These are phyloP conservation scores for Aspergillus cavernicola DNA, from an alignment of 495 filamentous ascomycete species.

Conservation along the genomic window DNA sequence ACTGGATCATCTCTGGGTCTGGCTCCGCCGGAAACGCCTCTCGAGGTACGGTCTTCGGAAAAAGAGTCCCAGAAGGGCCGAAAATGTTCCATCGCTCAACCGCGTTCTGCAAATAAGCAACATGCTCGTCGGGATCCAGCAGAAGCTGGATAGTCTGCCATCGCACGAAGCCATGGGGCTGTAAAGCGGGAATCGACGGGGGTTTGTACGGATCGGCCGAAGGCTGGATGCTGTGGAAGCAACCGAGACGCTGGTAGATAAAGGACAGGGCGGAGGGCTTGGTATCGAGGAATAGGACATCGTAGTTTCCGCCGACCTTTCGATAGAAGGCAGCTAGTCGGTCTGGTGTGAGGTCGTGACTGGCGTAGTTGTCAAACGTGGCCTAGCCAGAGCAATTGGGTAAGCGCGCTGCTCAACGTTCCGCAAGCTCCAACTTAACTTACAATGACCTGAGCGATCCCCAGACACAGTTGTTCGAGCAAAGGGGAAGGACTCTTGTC, in stretches of 20 bases:
- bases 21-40: constrained; percentile 70
- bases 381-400: constrained; percentile 24
- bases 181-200: constrained; percentile 78
- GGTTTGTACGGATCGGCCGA: constrained; percentile 65
- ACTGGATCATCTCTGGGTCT: constrained; percentile 73
- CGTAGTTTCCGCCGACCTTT: constrained; percentile 83
- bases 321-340: constrained; percentile 90
- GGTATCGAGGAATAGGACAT: constrained; percentile 79
- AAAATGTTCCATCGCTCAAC: constrained; percentile 70
- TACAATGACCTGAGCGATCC: constrained; percentile 80
- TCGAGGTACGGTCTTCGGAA: constrained; percentile 73
- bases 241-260: constrained; percentile 89
- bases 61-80: constrained; percentile 68
- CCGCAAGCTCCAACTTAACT: no score
- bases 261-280: constrained; percentile 71
- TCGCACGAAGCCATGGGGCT: constrained; percentile 76
- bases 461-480: constrained; percentile 73
- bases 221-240: constrained; percentile 74
- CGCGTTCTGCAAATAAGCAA: constrained; percentile 76
- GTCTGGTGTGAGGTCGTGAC: constrained; percentile 64
- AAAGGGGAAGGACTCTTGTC: constrained; percentile 74
- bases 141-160: constrained; percentile 94
- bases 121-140: constrained; percentile 84
- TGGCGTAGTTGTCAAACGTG: constrained; percentile 62
- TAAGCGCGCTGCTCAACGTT: background rate